Conservation (phyloP, 2,329 filamentous ascomycete genomes). For the Venturia asperata region DNA sequence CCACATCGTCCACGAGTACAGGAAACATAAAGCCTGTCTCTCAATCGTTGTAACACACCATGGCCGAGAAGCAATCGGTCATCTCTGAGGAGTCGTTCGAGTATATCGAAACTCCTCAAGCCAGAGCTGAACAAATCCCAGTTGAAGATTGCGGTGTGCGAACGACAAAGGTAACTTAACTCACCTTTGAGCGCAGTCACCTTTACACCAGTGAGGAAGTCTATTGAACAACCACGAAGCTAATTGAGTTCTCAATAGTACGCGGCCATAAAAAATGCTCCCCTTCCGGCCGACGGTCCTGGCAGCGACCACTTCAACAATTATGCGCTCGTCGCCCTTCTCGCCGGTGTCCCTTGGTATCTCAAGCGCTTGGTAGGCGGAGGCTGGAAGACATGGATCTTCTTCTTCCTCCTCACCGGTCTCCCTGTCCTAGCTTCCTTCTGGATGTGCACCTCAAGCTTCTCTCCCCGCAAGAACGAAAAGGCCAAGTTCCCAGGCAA, state of each 20-base stretch:
- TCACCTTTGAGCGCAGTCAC: slow-evolving; percentile 3
- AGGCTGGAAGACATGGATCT: slow-evolving; percentile 77
- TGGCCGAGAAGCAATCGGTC: slow-evolving; percentile 30
- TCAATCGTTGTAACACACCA: slow-evolving; percentile 20
- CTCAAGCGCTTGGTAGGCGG: slow-evolving; percentile 76
- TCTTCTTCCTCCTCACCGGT: slow-evolving; percentile 73
- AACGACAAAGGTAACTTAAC: slow-evolving; percentile 50
- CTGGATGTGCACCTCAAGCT: slow-evolving; percentile 72
- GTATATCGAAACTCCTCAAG: slow-evolving; percentile 58
- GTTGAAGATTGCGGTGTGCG: slow-evolving; percentile 53
- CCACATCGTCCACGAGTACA: neutral
- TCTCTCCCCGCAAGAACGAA: slow-evolving; percentile 85
- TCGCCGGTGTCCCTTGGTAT: slow-evolving; percentile 69
- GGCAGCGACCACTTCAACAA: slow-evolving; percentile 86
- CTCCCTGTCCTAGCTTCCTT: slow-evolving; percentile 73
- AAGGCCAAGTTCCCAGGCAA: slow-evolving; percentile 82
- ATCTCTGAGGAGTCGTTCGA: slow-evolving; percentile 52
- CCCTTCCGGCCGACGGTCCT: slow-evolving; percentile 81
- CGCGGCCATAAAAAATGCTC: slow-evolving; percentile 85
- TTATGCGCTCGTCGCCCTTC: slow-evolving; percentile 60
- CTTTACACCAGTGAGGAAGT: no score
- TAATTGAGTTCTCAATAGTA: slow-evolving; percentile 49
- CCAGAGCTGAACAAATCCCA: slow-evolving; percentile 45
- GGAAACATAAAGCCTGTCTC: neutral
- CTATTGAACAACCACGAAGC: slow-evolving; percentile 23